Conservation (phyloP, 495 filamentous ascomycete species). For the Penicillium nucicola region DNA sequence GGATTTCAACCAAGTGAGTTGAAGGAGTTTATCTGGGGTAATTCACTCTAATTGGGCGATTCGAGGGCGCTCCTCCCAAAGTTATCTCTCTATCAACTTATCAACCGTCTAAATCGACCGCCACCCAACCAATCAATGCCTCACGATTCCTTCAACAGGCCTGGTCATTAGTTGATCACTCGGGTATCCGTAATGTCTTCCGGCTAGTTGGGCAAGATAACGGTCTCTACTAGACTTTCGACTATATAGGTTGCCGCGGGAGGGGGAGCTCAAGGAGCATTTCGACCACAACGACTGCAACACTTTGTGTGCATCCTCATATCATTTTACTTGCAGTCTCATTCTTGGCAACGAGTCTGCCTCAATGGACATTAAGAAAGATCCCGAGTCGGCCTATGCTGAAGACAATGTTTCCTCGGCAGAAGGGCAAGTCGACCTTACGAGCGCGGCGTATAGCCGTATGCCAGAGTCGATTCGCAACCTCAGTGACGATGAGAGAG, state of each 20-base stretch:
- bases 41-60: conserved; percentile 3
- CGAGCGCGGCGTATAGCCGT: conserved; percentile 20
- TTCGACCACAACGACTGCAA: background rate
- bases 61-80: conserved; percentile 6
- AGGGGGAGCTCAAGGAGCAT: conserved; percentile 3
- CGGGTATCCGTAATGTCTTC: background rate
- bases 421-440: conserved; percentile 28
- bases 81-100: conserved; percentile 8
- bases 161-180: conserved; percentile 9
- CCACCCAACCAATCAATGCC: conserved; percentile 16
- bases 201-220: conserved; percentile 1
- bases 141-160: conserved; percentile 9
- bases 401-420: conserved; percentile 29
- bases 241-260: conserved; percentile 10
- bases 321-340: background rate
- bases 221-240: background rate
- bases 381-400: conserved; percentile 1
- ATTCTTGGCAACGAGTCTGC: background rate
- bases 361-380: conserved; percentile 24
- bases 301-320: background rate
- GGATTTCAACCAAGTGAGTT: conserved; percentile 2
- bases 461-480: conserved; percentile 29
- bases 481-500: conserved; percentile 26
- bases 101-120: background rate
- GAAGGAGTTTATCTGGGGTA: conserved; percentile 1